Base-by-base conservation (phyloP, 1,139 yeast species). In the Debaryomycetaceae sp. region DNA sequence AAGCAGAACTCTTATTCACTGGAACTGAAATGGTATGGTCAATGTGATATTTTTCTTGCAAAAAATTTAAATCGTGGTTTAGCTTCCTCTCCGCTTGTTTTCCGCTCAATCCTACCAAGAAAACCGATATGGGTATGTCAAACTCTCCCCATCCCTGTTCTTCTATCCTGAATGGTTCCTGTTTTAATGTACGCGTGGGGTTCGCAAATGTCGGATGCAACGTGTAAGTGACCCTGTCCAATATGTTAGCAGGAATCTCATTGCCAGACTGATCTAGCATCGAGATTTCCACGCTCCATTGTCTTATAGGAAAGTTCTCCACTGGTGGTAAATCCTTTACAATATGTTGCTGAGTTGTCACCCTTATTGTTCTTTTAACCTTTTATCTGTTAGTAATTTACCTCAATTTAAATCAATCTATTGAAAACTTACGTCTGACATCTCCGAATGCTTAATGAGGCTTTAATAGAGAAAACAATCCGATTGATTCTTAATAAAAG, bases 111-210 rank as follows among this genome's bases (percentile, higher is more conserved):
- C 78, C 78, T 28, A 86, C 75, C 43, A 87, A 71, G 50, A 84
- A 87, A 42, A 89, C 71, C 15, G 87, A 75, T 48, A 92, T 83
- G 36, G 87, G 88, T 57, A 92, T 77, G 58, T 91, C 96, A 56
- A 91, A 91, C 52, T 92, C 98, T 58, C 98, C 98, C 98, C 98
- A 92, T 36, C 98, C 98, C 68, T 88, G 85, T 63, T 92, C 98
- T 58, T 83, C 87, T 41, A 92, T 84, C 56, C 69, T 77, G 67
- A 91, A 92, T n/a, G 98, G 98, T 16, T 87, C 79, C 55, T 82
- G 82, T 56, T 87, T 88, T 55, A 88, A 63, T 6, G 84, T 73
- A 65, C 98, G 78, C 48, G 79, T 81, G 8, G 98, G 98, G 60
- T 88, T 88, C 40, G 81, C 80, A 64, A 92, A 92, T 11, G 98